These are phyloP conservation scores for Leptodermis oblonga DNA, from an alignment of 257 asterid genomes.

Conservation along the genomic window DNA sequence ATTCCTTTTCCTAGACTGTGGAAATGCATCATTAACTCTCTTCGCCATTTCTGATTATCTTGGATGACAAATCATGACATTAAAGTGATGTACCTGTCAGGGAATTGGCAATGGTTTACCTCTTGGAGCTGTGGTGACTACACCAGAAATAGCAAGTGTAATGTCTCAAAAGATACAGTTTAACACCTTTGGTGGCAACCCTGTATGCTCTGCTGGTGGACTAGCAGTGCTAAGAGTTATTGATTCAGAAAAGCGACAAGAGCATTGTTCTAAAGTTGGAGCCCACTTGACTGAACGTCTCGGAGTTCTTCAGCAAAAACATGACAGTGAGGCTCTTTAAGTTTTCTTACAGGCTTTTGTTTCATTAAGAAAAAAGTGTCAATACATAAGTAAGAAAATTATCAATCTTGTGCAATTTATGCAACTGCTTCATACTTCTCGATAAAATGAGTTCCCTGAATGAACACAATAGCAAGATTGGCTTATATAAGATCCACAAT, in stretches of 20 bases:
- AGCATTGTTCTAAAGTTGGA: constrained; percentile 83
- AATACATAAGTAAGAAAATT: neutral
- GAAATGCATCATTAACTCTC: constrained; percentile 1
- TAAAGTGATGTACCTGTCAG: constrained; percentile 33
- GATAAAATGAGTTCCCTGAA: neutral
- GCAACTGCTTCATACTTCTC: neutral
- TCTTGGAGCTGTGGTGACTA: constrained; percentile 97
- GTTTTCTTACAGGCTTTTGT: constrained; percentile 9
- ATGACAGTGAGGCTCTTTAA: constrained; percentile 53
- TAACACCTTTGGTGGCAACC: constrained; percentile 96
- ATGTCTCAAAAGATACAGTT: constrained; percentile 85
- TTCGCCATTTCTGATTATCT: neutral
- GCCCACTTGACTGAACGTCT: constrained; percentile 72
- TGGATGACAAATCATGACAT: constrained; percentile 13
- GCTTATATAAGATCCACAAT: neutral
- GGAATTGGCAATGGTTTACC: constrained; percentile 98
- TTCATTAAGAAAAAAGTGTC: neutral
- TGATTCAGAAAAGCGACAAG: constrained; percentile 81
- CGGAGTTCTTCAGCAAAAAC: constrained; percentile 63
- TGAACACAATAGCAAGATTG: neutral
- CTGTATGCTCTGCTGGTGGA: constrained; percentile 98
- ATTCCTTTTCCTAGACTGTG: neutral
- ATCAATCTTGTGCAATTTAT: neutral
- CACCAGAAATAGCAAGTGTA: constrained; percentile 90
- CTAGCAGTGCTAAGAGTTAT: constrained; percentile 80